Conservation (phyloP, 2,329 filamentous ascomycete species). For the Fusarium sp. region DNA sequence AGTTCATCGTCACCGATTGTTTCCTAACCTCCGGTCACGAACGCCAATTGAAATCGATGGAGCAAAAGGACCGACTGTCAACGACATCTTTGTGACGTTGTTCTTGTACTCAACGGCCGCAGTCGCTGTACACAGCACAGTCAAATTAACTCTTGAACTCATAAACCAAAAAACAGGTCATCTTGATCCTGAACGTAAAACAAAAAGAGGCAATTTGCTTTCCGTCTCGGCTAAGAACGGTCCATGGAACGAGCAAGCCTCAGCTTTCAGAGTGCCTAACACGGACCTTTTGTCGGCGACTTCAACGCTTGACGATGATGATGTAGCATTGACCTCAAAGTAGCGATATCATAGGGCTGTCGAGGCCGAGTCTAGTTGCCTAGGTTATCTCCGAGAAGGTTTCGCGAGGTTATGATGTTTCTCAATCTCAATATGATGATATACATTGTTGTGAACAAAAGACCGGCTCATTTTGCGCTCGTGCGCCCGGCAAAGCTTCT, state of each 20-base stretch:
- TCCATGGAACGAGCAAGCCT: neutral
- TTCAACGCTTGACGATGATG: neutral
- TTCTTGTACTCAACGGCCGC: conserved; percentile 4
- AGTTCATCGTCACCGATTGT: neutral
- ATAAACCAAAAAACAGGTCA: conserved; percentile 29
- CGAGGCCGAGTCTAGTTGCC: neutral
- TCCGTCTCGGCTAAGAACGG: neutral
- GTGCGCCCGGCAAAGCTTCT: neutral
- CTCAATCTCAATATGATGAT: neutral
- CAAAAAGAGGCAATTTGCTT: conserved; percentile 5
- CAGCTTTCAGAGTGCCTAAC: conserved; percentile 2
- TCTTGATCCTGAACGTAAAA: conserved; percentile 21
- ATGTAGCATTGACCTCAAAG: conserved; percentile 7
- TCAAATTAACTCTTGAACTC: conserved; percentile 6
- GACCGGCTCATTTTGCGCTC: neutral
- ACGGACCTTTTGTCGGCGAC: conserved; percentile 6
- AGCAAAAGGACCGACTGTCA: neutral
- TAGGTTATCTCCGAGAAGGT: neutral
- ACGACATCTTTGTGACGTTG: conserved; percentile 10
- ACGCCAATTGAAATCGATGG: neutral
- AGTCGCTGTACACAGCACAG: conserved; percentile 2
- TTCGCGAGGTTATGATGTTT: conserved; percentile 4
- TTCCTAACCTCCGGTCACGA: neutral
- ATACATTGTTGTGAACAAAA: neutral
- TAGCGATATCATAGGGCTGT: conserved; percentile 23